Evolutionary conservation across 768 basidiomycete species (phyloP).

Genomic region (Russula griseocarnosa): DNA sequence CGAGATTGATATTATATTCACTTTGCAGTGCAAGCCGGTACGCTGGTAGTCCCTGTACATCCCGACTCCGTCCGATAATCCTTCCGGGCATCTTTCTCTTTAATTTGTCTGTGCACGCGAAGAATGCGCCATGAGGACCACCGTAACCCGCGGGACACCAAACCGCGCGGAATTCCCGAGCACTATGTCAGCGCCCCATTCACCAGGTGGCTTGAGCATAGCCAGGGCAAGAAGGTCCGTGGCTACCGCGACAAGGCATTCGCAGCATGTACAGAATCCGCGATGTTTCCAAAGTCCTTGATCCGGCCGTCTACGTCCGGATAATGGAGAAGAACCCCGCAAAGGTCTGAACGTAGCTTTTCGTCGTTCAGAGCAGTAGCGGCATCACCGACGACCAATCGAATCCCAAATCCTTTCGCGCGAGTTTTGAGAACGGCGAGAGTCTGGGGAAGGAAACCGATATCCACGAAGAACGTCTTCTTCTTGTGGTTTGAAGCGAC

Average conservation of each 20-base stretch:
- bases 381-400: constrained; percentile 65
- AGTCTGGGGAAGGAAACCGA: constrained; percentile 82
- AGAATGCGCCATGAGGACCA: constrained; percentile 96
- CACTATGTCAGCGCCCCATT: constrained; percentile 97
- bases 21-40: constrained; percentile 95
- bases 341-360: constrained; percentile 55
- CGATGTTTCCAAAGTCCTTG: constrained; percentile 63
- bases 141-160: constrained; percentile 98
- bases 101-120: constrained; percentile 84
- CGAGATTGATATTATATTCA: constrained; percentile 39
- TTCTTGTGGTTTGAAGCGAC: constrained; percentile 64
- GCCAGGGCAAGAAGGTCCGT: constrained; percentile 92
- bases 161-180: constrained; percentile 95
- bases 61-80: constrained; percentile 86
- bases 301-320: constrained; percentile 86
- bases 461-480: constrained; percentile 80
- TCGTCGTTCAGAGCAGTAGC: constrained; percentile 49
- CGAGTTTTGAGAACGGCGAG: constrained; percentile 84
- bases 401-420: constrained; percentile 91
- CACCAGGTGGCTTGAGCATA: constrained; percentile 90
- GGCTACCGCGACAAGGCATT: constrained; percentile 83
- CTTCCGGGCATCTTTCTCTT: constrained; percentile 99
- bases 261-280: constrained; percentile 61
- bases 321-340: constrained; percentile 91
- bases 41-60: constrained; percentile 77